Evolutionary conservation across 768 basidiomycete genomes (phyloP).

Genomic region (Bullera alba): DNA sequence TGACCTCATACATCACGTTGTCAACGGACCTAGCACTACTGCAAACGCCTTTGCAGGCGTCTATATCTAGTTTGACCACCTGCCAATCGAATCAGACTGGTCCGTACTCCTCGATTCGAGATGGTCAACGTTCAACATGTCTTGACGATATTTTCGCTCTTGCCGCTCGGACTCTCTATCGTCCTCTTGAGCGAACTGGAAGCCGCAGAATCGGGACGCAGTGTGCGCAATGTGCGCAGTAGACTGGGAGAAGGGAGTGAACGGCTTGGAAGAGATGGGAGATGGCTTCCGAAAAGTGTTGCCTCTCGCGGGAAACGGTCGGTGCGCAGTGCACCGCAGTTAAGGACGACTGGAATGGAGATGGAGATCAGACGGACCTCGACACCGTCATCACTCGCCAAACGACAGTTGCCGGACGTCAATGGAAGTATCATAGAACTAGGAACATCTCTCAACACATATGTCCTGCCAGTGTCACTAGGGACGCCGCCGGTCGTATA

Average conservation of each 20-base stretch:
- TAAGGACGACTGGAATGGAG: not conserved
- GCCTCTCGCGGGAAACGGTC: not conserved
- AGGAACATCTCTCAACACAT: slow-evolving; percentile 15
- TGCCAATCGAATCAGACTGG: too few species aligned
- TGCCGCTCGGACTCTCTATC: slow-evolving; percentile 9
- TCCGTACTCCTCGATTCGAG: too few species aligned
- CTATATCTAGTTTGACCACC: too few species aligned
- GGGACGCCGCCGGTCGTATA: slow-evolving; percentile 27
- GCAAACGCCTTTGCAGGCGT: too few species aligned
- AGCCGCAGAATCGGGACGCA: not conserved
- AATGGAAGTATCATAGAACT: not conserved
- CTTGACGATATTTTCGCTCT: slow-evolving; percentile 11
- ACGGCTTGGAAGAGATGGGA: not conserved
- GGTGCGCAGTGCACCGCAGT: not conserved
- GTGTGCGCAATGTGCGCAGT: not conserved
- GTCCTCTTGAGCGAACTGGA: not conserved
- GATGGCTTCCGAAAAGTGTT: not conserved
- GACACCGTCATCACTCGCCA: too few species aligned
- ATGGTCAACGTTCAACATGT: slow-evolving; percentile 9
- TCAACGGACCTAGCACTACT: too few species aligned
- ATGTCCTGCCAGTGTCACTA: slow-evolving; percentile 24
- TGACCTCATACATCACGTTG: too few species aligned
- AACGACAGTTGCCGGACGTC: not conserved
- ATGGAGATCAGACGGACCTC: too few species aligned
- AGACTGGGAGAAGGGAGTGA: not conserved